phyloP scores from a whole-genome alignment of 768 basidiomycete species.

The Suillus fuscotomentosus region DNA sequence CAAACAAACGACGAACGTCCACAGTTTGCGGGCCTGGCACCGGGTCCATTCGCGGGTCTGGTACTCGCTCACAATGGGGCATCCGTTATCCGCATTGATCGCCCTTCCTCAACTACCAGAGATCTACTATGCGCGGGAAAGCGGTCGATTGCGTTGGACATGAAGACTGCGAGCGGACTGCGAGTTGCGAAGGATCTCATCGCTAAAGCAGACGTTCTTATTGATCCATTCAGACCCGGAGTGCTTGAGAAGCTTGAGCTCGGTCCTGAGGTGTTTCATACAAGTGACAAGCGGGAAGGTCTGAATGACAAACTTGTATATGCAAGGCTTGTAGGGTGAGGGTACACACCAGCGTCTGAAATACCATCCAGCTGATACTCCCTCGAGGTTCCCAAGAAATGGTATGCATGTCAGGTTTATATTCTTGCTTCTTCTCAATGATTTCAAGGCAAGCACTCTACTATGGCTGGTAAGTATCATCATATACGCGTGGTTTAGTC shows the following conservation, averaged over 20 bases:
- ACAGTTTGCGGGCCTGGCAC: slow-evolving; percentile 81
- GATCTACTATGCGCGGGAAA: slow-evolving; percentile 72
- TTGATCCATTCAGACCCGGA: slow-evolving; percentile 83
- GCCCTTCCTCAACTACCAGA: slow-evolving; percentile 40
- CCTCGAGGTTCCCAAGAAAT: slow-evolving; percentile 56
- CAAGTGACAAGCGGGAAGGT: slow-evolving; percentile 40
- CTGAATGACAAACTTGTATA: slow-evolving; percentile 66
- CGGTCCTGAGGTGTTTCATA: slow-evolving; percentile 73
- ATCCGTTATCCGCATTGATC: slow-evolving; percentile 72
- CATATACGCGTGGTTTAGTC: not conserved
- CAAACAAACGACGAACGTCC: not conserved
- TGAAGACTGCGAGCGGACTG: slow-evolving; percentile 59
- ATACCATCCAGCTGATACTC: slow-evolving; percentile 1
- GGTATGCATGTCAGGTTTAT: slow-evolving; percentile 37
- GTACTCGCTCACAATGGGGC: slow-evolving; percentile 81
- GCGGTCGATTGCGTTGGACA: slow-evolving; percentile 69
- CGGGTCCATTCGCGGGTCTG: slow-evolving; percentile 77
- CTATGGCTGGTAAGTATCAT: slow-evolving; percentile 66
- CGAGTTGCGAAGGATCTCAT: slow-evolving; percentile 58
- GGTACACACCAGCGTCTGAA: slow-evolving; percentile 5
- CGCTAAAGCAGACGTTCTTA: slow-evolving; percentile 68
- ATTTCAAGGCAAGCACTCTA: slow-evolving; percentile 57
- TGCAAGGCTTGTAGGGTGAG: slow-evolving; percentile 75
- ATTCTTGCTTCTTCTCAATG: slow-evolving; percentile 14
- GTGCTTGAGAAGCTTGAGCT: slow-evolving; percentile 77